phyloP scores from a whole-genome alignment of 2,329 filamentous ascomycete genomes.

The Akanthomyces dipterigenus region DNA sequence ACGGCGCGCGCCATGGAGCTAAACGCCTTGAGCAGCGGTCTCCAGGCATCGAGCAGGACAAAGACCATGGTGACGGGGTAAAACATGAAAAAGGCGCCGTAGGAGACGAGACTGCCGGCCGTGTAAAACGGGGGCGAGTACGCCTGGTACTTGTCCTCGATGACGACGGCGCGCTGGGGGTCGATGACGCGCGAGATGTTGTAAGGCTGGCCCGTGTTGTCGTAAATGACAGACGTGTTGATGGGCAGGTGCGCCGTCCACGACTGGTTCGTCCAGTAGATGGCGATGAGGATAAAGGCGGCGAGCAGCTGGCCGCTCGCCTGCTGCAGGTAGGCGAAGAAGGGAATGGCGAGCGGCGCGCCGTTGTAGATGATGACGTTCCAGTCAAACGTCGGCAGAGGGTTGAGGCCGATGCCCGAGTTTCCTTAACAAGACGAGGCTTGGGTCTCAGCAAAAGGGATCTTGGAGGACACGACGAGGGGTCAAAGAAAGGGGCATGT shows the following conservation, averaged over 20 bases:
- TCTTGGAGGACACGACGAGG: too few relatives aligned
- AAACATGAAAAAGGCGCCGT: slow-evolving; percentile 26
- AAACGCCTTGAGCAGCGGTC: neutral
- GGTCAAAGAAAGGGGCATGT: neutral
- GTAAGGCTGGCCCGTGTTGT: slow-evolving; percentile 36
- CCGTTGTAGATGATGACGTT: neutral
- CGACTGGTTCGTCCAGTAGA: slow-evolving; percentile 30
- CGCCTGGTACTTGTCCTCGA: slow-evolving; percentile 28
- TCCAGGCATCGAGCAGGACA: slow-evolving; percentile 27
- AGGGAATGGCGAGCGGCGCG: slow-evolving; percentile 2
- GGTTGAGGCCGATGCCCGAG: neutral
- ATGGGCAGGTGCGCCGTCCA: slow-evolving; percentile 40
- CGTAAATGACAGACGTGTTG: slow-evolving; percentile 39
- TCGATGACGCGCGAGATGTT: slow-evolving; percentile 38
- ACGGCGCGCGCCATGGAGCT: neutral
- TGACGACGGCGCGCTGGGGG: slow-evolving; percentile 21
- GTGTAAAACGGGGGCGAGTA: slow-evolving; percentile 29
- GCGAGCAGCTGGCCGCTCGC: neutral
- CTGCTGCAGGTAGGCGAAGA: slow-evolving; percentile 4
- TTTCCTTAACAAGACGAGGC: neutral
- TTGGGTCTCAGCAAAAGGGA: neutral
- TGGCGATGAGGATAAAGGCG: neutral
- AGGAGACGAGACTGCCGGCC: slow-evolving; percentile 24
- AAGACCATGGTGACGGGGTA: slow-evolving; percentile 30
- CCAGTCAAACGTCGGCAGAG: slow-evolving; percentile 9